Evolutionary conservation across 2,329 filamentous ascomycete genomes (phyloP), one percentile per base, ranked within the genome.

Genomic region (Hymenoscyphus repandus): DNA sequence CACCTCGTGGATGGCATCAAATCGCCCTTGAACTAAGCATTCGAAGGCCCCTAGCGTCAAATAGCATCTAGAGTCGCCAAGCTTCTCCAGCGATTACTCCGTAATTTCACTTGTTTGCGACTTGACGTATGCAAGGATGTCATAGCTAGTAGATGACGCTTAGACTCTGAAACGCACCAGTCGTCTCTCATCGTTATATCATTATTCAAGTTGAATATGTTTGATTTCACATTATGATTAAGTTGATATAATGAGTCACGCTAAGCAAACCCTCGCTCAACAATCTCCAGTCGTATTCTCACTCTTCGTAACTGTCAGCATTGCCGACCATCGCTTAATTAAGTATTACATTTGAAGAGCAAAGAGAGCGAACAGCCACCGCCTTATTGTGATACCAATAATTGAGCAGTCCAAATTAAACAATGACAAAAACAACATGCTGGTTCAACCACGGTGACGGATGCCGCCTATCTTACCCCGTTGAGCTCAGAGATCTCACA

Each of bases 401-500:
- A 47, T 46, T 37, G 34, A 47, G 50, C 41, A 46, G 17, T 33
- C 47, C 49, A 52, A 32, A 22, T 34, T 43, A 17, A 33, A 10
- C 4, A 45, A 45, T 34, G 44, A 51, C 33, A 48, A 37, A 44
- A 39, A 37, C n/a, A 44, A 18, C 13, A 27, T 38, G 11, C 20
- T 47, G 36, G 12, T 17, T n/a, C n/a, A 43, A 45, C 36, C 12
- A 39, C 17, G 17, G n/a, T 17, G 15, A 45, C 27, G 3, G 37
- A 38, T 18, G 45, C 31, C 9, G n/a, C 36, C 38, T 32, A 30
- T 44, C 33, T 22, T 31, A 47, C 20, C 38, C 44, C 37, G 27
- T 18, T 44, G 49, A 51, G 31, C 47, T 55, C 44, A 57, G 45
- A 36, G 53, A 51, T 50, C 55, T 60, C 13, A 58, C 56, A 44